Conservation (phyloP, 2,329 filamentous ascomycete genomes). For the Fusarium redolens region DNA sequence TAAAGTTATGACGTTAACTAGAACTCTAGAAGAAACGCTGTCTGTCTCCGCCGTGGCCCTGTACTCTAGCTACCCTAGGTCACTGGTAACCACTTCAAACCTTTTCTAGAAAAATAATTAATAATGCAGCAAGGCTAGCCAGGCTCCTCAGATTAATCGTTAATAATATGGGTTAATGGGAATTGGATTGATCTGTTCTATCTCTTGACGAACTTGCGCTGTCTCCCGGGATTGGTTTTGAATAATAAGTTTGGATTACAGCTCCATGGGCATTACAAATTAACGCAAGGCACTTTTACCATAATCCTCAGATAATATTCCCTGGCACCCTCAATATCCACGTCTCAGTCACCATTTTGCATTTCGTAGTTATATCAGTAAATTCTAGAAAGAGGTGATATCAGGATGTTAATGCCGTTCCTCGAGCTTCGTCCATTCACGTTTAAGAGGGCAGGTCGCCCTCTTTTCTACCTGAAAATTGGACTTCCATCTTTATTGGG, state of each 20-base stretch:
- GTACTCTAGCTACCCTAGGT: not conserved
- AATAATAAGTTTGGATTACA: too few relatives aligned
- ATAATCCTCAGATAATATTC: too few relatives aligned
- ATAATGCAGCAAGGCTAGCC: not conserved
- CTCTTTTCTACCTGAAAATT: too few relatives aligned
- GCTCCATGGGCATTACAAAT: too few relatives aligned
- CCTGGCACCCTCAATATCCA: too few relatives aligned
- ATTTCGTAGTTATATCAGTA: too few relatives aligned
- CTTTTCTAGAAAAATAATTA: not conserved
- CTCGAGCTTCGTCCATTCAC: not conserved
- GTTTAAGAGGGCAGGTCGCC: too few relatives aligned
- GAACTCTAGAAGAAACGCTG: not conserved
- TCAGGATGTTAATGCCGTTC: not conserved
- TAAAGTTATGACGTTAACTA: not conserved
- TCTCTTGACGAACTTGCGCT: too few relatives aligned
- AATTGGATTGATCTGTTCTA: not conserved
- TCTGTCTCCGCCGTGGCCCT: not conserved
- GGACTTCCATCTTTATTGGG: not conserved
- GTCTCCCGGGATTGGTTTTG: too few relatives aligned
- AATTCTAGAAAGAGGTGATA: too few relatives aligned
- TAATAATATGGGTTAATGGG: not conserved
- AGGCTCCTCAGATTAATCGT: not conserved
- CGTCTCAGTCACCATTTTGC: too few relatives aligned
- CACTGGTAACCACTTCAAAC: not conserved
- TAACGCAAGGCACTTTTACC: too few relatives aligned